These are phyloP conservation scores for Melanogaster broomeanus DNA, from an alignment of 768 basidiomycete species.

Conservation along the genomic window DNA sequence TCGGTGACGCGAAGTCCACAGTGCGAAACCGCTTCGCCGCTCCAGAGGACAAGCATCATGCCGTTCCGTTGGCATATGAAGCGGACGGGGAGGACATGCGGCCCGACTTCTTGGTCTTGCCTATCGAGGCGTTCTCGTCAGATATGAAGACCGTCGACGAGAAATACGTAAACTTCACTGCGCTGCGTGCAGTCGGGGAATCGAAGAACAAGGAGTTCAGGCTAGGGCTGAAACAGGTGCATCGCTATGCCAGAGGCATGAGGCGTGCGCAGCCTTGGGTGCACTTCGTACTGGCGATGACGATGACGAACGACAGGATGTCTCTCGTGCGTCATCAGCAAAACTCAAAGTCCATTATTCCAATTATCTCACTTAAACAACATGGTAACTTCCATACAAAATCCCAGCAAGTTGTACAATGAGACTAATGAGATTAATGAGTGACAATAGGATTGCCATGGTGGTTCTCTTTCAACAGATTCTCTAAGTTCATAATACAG, in stretches of 20 bases:
- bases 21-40: too few species aligned
- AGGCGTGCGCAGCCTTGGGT: slow-evolving; percentile 9
- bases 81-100: not conserved
- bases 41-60: too few species aligned
- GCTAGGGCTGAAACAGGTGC: not conserved
- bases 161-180: slow-evolving; percentile 9
- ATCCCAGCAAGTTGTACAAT: too few species aligned
- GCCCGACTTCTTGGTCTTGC: slow-evolving; percentile 15
- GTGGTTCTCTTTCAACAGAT: too few species aligned
- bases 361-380: too few species aligned
- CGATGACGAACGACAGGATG: not conserved
- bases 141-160: slow-evolving; percentile 1
- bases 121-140: slow-evolving; percentile 7
- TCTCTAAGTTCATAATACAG: too few species aligned
- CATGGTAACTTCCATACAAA: too few species aligned
- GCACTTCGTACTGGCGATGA: slow-evolving; percentile 5
- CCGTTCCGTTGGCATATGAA: slow-evolving; percentile 10
- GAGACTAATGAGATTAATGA: too few species aligned
- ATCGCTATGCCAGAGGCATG: slow-evolving; percentile 3
- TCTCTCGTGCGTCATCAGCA: slow-evolving; percentile 8
- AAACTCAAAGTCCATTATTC: too few species aligned
- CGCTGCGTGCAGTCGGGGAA: slow-evolving; percentile 7
- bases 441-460: too few species aligned
- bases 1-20: too few species aligned
- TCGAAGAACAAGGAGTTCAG: slow-evolving; percentile 1